Evolutionary conservation across 768 basidiomycete species (phyloP), one percentile per base, ranked within the genome.

Genomic region (Pleurotus sapidus): DNA sequence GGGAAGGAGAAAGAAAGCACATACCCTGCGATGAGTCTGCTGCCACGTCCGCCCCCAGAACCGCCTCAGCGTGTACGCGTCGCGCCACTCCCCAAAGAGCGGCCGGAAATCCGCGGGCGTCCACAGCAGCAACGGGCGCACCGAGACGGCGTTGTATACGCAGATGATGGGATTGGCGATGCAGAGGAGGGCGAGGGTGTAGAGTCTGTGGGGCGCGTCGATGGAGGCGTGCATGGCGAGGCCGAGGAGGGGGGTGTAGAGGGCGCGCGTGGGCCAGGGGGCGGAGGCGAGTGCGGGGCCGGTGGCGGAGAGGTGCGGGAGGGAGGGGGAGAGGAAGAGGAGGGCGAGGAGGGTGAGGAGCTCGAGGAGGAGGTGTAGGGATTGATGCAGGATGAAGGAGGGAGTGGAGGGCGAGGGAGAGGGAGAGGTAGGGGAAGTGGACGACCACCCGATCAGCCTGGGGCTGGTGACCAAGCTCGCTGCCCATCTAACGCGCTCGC

Each of bases 31-130:
- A 14, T 73, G 23, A 0, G 56, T 20, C 47, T 74, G 73, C 53
- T 74, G 71, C 69, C 70, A 72, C 7, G 65, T 65, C 50, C 62
- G 64, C 72, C 72, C 70, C 74, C 72, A 74, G 47, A 72, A 66
- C 24, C 61, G 63, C n/a, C 71, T 62, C 2, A 73, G n/a, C 2
- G 69, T 68, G 46, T 68, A 70, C 1, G 69, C 63, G 17, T 73
- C 65, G 2, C 50, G 47, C 60, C 61, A 70, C 27, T 20, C 39
- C 17, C 72, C 70, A 34, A 67, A 70, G 5, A 66, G 17, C 23
- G 57, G 65, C 8, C 68, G 68, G 70, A 72, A 75, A 18, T 66
- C 61, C 6, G 60, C 47, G 0, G 71, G 69, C 5, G 5, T n/a
- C 49, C 49, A 50, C 38, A 25, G 14, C 2, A 25, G 15, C 20